Evolutionary conservation across 805 yeast genomes (phyloP), one percentile per base, ranked within the genome.

Genomic region (Kazachstania viticola): DNA sequence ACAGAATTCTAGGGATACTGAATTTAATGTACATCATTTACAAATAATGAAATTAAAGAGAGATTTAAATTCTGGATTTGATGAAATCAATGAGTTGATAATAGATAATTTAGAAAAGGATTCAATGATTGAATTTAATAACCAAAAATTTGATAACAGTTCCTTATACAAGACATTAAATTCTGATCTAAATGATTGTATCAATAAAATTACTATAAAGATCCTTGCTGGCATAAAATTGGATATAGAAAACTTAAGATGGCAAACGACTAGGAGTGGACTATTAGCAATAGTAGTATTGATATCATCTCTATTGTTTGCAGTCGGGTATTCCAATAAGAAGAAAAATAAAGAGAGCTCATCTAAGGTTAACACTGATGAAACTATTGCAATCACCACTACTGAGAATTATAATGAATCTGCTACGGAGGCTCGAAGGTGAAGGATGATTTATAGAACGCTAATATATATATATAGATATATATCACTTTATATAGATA

Each of bases 251-350:
- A 73, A 77, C 36, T 65, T 88, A 38, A 67, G 97, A 45, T 88
- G 98, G 98, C 84, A 83, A 48, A 73, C 88, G 28, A 85, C 95
- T 2, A 66, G 95, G 35, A 71, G 91, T 52, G 96, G 96, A 8
- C 61, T 91, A 21, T 64, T 81, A 27, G 82, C 91, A 2, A 76
- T 85, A 21, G 56, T 80, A 15, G 62, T 75, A 1, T 65, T 79
- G 39, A 81, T 81, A 1, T 69, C 73, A 34, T 64, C 73, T 15
- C 64, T 76, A 4, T 65, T 81, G 54, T 69, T 74, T 42, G 71
- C 75, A 28, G 67, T 54, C 29, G 65, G 54, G 15, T 43, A 58
- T 16, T 52, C 60, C 9, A 65, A 57, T 44, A 61, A 49, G 33
- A 46, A 48, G 9, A 4, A 30, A 9, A 33, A 22, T 16, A 24